Evolutionary conservation across 176 grass and related monocot species (phyloP).

Genomic region (Triticum urartu): DNA sequence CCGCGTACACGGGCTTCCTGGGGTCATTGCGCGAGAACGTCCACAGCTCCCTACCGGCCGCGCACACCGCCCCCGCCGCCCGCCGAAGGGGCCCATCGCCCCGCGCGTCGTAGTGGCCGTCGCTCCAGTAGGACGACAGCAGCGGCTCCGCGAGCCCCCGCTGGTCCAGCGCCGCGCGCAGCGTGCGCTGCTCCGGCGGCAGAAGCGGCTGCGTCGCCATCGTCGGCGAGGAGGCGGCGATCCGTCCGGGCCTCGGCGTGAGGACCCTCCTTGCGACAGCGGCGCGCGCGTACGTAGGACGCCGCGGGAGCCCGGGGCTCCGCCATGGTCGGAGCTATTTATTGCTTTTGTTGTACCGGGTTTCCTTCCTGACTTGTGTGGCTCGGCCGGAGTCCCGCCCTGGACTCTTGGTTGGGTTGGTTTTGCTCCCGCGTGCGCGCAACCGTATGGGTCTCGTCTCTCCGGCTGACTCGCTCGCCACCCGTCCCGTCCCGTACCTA

Average conservation of each 20-base stretch:
- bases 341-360: not conserved
- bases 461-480: not conserved
- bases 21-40: conserved; percentile 55
- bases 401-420: not conserved
- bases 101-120: not conserved
- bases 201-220: conserved; percentile 21
- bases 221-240: not conserved
- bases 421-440: not conserved
- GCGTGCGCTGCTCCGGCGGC: conserved; percentile 36
- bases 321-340: conserved; percentile 4
- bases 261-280: not conserved
- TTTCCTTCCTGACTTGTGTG: not conserved
- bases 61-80: conserved; percentile 22
- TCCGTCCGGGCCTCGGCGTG: not conserved
- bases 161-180: conserved; percentile 42
- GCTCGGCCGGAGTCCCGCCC: not conserved
- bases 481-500: not conserved
- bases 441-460: not conserved
- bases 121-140: conserved; percentile 36
- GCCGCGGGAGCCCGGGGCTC: not conserved
- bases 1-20: conserved; percentile 72
- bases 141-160: conserved; percentile 38
- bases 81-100: not conserved
- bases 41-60: conserved; percentile 31
- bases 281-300: conserved; percentile 16